phyloP scores from a whole-genome alignment of 768 basidiomycete genomes.

The Lactifluus subvellereus region DNA sequence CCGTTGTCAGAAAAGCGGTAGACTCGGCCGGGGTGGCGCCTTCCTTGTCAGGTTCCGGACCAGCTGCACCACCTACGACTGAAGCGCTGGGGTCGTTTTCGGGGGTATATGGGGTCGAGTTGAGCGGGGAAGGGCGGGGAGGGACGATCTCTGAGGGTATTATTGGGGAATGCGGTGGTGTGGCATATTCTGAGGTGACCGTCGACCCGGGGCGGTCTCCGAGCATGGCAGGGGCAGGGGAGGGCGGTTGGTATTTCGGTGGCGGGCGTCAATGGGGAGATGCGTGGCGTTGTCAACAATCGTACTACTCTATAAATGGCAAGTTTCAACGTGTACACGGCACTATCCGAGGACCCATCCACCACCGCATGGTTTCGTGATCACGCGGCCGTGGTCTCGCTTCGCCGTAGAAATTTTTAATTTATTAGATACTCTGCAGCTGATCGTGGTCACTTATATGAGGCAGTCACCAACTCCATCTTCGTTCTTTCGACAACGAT shows the following conservation, averaged over 20 bases:
- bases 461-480: too few species aligned
- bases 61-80: not conserved
- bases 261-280: not conserved
- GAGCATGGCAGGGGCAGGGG: constrained; percentile 10
- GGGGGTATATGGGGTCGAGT: not conserved
- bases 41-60: constrained; percentile 2
- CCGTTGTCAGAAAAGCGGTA: not conserved
- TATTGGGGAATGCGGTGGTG: constrained; percentile 10
- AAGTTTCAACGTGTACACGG: not conserved
- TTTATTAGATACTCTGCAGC: too few species aligned
- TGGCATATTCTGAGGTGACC: constrained; percentile 11
- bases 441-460: too few species aligned
- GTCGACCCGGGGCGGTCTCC: constrained; percentile 18
- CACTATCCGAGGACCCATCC: not conserved
- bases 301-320: not conserved
- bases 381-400: not conserved
- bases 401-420: too few species aligned
- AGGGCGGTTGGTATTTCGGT: not conserved
- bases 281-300: not conserved
- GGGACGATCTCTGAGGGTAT: not conserved
- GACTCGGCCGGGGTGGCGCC: constrained; percentile 1
- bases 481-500: not conserved
- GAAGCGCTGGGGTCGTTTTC: constrained; percentile 6
- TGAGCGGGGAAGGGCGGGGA: constrained; percentile 1
- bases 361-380: not conserved